Evolutionary conservation across 2,329 filamentous ascomycete genomes (phyloP), one percentile per base, ranked within the genome.

Genomic region (Aureobasidium sp.): DNA sequence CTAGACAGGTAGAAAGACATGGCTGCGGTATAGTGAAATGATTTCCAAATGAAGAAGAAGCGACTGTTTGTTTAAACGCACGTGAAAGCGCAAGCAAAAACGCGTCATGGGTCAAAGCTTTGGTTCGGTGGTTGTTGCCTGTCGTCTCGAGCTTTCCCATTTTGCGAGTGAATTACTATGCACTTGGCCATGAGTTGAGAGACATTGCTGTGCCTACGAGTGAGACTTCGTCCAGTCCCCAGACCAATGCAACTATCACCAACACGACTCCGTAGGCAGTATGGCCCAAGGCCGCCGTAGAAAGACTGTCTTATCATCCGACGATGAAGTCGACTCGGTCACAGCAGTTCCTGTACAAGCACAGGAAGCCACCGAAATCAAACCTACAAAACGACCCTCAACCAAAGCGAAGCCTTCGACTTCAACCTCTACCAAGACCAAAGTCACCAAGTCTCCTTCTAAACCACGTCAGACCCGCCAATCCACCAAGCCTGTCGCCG

Each of bases 211-310:
- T 21, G 21, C 21, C 21, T 21, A 21, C 21, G 21, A 21, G 21
- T 21, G 21, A 37, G 21, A 25, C 5, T 5, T 14, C 13, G 32
- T 21, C 25, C 39, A 21, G 7, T 13, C 11, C 3, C 34, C 13
- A n/a, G 54, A 39, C 50, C 41, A 55, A 61, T 61, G 59, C 32
- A 3, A 49, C 42, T 34, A 21, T 9, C 27, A 29, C 34, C 34
- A 14, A n/a, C 16, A 13, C 29, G 7, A 1, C n/a, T 34, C 5
- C 10, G 13, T 45, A 39, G 34, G 66, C 67, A 68, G 64, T 39
- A 73, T 73, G 71, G 67, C 64, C 50, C 66, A 67, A 65, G 66
- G 67, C 63, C 70, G 66, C 25, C 66, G 68, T 21, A 69, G 66
- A 55, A 66, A 66, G 50, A 65, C 70, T 13, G 54, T 65, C n/a